These are phyloP conservation scores for Malassezia sp. DNA, from an alignment of 1,284 basidiomycete genomes.

Conservation along the genomic window DNA sequence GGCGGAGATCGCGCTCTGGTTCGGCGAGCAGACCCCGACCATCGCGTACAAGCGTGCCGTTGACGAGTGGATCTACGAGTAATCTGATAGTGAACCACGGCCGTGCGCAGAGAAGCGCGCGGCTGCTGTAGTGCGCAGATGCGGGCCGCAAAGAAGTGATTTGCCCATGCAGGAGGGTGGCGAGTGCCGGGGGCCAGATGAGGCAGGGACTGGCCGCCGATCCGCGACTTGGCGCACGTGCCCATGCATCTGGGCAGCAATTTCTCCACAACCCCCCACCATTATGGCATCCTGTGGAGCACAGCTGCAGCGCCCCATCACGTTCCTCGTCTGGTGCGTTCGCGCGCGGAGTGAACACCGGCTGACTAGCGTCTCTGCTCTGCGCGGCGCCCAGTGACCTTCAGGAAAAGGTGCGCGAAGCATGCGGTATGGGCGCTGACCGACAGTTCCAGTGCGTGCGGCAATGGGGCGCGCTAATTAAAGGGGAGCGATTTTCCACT, in stretches of 20 bases:
- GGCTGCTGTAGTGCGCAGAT: constrained; percentile 3
- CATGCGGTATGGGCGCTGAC: not conserved
- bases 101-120: not conserved
- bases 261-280: too few relatives aligned
- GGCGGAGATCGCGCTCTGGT: constrained; percentile 46
- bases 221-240: too few relatives aligned
- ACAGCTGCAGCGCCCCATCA: too few relatives aligned
- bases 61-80: constrained; percentile 46
- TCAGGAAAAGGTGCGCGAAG: constrained; percentile 4
- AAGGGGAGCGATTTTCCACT: not conserved
- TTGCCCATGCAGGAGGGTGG: too few relatives aligned
- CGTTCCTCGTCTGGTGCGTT: too few relatives aligned
- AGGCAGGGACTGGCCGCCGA: too few relatives aligned
- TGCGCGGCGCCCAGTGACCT: not conserved
- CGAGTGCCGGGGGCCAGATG: too few relatives aligned
- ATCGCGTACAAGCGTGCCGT: constrained; percentile 38
- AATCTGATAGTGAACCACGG: constrained; percentile 4
- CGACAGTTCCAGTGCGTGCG: constrained; percentile 3
- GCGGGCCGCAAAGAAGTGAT: not conserved
- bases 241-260: too few relatives aligned
- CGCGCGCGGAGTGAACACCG: too few relatives aligned
- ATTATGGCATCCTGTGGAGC: too few relatives aligned
- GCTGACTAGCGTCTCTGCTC: too few relatives aligned
- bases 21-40: constrained; percentile 41
- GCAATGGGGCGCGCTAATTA: not conserved